These are phyloP conservation scores for Penicillium sp. DNA, from an alignment of 2,329 filamentous ascomycete genomes.

Conservation along the genomic window DNA sequence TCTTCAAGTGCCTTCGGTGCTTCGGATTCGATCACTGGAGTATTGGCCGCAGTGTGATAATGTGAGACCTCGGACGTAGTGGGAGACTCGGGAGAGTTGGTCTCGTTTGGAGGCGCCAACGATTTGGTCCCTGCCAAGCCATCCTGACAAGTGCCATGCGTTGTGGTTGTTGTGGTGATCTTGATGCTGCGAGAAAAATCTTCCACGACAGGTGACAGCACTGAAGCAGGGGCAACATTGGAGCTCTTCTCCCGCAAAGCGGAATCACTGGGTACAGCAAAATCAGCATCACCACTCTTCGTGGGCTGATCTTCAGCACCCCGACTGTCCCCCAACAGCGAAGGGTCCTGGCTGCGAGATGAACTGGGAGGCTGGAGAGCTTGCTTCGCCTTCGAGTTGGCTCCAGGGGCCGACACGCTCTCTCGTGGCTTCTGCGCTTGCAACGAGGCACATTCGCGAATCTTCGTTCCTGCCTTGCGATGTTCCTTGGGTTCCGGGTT, in stretches of 20 bases:
- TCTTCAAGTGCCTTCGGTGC: slow-evolving; percentile 23
- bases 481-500: slow-evolving; percentile 22
- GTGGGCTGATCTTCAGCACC: slow-evolving; percentile 32
- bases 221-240: slow-evolving; percentile 15
- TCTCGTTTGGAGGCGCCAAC: slow-evolving; percentile 25
- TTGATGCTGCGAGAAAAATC: slow-evolving; percentile 25
- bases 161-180: slow-evolving; percentile 14
- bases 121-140: slow-evolving; percentile 24
- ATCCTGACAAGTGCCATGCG: slow-evolving; percentile 23
- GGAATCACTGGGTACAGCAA: slow-evolving; percentile 17
- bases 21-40: slow-evolving; percentile 37
- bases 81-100: slow-evolving; percentile 28
- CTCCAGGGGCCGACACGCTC: slow-evolving; percentile 26
- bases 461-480: slow-evolving; percentile 7
- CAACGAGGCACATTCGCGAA: slow-evolving; percentile 17
- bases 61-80: slow-evolving; percentile 42
- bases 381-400: slow-evolving; percentile 25
- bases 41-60: slow-evolving; percentile 47
- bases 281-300: slow-evolving; percentile 22
- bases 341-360: slow-evolving; percentile 28
- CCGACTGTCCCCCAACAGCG: slow-evolving; percentile 37
- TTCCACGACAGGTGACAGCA: slow-evolving; percentile 30
- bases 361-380: slow-evolving; percentile 29
- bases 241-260: slow-evolving; percentile 18
- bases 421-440: slow-evolving; percentile 24